Evolutionary conservation across 176 grass and related monocot species (phyloP).

Genomic region (Aechmea fasciata): DNA sequence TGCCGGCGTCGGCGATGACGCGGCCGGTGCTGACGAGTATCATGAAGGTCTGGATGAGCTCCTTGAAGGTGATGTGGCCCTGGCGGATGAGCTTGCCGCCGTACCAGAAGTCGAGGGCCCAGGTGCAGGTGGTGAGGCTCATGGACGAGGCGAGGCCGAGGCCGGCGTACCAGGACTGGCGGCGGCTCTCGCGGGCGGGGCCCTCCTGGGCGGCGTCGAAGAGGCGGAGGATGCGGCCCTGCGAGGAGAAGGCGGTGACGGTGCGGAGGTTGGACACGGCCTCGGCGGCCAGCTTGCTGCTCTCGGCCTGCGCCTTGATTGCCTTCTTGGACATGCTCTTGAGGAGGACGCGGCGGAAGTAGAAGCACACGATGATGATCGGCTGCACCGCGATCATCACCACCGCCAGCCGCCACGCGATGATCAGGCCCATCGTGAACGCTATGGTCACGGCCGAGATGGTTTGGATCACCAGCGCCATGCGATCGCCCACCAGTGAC

Average conservation of each 20-base stretch:
- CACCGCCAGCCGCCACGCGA: constrained; percentile 75
- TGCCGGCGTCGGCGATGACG: constrained; percentile 91
- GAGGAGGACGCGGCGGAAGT: constrained; percentile 74
- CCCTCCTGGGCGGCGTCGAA: constrained; percentile 66
- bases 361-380: constrained; percentile 88
- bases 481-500: constrained; percentile 83
- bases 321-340: constrained; percentile 75
- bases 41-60: constrained; percentile 93
- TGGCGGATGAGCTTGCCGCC: constrained; percentile 63
- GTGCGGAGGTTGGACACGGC: constrained; percentile 88
- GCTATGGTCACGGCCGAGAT: constrained; percentile 68
- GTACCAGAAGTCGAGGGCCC: constrained; percentile 97
- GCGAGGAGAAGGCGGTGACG: constrained; percentile 94
- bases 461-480: constrained; percentile 80
- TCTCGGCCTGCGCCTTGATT: constrained; percentile 67
- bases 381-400: constrained; percentile 96
- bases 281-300: constrained; percentile 84
- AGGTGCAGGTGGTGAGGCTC: constrained; percentile 75
- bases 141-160: constrained; percentile 72
- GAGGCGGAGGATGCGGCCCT: constrained; percentile 62
- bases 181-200: constrained; percentile 62
- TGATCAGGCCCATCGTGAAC: constrained; percentile 87
- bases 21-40: constrained; percentile 92
- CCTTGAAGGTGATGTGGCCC: constrained; percentile 55
- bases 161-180: constrained; percentile 83